These are phyloP conservation scores for Cytospora paraplurivora DNA, from an alignment of 2,329 filamentous ascomycete genomes.

Conservation along the genomic window DNA sequence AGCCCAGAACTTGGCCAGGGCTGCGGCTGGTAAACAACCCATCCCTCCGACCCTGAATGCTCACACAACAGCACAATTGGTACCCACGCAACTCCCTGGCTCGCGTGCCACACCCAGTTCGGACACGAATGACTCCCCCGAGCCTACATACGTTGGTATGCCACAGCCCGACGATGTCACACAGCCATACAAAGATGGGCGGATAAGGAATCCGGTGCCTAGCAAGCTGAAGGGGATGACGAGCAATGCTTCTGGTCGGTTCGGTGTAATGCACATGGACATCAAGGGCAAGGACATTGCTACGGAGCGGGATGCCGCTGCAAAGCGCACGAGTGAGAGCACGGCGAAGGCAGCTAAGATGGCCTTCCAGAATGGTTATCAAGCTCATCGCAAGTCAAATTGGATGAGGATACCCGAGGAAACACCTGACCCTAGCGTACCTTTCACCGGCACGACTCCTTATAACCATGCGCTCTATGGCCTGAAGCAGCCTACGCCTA, in stretches of 20 bases:
- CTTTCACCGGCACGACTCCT: conserved; percentile 27
- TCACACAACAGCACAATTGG: conserved; percentile 22
- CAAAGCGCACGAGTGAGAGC: conserved; percentile 63
- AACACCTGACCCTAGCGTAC: conserved; percentile 15
- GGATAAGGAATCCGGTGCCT: conserved; percentile 60
- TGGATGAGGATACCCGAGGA: conserved; percentile 27
- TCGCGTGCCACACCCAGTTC: conserved; percentile 5
- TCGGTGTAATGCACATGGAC: conserved; percentile 65
- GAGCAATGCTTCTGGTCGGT: conserved; percentile 60
- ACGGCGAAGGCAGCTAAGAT: conserved; percentile 60
- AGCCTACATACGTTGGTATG: conserved; percentile 25
- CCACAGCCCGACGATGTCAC: conserved; percentile 31
- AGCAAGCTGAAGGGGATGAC: conserved; percentile 64
- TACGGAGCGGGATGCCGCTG: conserved; percentile 54
- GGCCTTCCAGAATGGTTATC: conserved; percentile 56
- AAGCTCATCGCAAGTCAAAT: conserved; percentile 27
- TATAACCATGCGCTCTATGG: conserved; percentile 27
- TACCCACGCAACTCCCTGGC: conserved; percentile 15
- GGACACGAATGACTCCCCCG: conserved; percentile 10
- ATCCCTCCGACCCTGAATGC: conserved; percentile 16
- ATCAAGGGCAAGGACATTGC: conserved; percentile 47
- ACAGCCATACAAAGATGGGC: conserved; percentile 46
- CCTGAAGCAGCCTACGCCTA: conserved; percentile 20
- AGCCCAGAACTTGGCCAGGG: conserved; percentile 15
- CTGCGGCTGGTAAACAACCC: conserved; percentile 14